phyloP scores from a whole-genome alignment of 371 early-diverging fungal species.

The Conidiobolus incongruus region DNA sequence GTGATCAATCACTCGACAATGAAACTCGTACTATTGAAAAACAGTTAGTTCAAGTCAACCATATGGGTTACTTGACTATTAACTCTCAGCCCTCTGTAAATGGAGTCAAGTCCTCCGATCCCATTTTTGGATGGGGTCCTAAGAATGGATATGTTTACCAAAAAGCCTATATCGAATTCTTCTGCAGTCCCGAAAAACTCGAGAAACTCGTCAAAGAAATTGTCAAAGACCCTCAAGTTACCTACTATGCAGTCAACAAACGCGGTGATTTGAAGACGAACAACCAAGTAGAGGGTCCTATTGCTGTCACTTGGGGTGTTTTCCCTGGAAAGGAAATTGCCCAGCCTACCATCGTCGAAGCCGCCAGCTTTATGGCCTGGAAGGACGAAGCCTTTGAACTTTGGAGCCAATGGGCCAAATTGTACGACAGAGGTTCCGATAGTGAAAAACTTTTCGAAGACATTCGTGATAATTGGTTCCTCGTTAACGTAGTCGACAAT shows the following conservation, averaged over 20 bases:
- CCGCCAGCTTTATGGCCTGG: constrained; percentile 85
- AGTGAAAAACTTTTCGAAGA: constrained; percentile 32
- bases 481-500: constrained; percentile 90
- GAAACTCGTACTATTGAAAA: constrained; percentile 61
- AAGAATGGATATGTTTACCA: constrained; percentile 91
- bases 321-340: constrained; percentile 95
- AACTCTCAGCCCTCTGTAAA: constrained; percentile 93
- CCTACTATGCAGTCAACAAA: constrained; percentile 81
- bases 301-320: constrained; percentile 96
- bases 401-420: constrained; percentile 75
- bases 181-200: constrained; percentile 49
- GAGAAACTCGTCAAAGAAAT: constrained; percentile 42
- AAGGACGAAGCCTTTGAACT: constrained; percentile 93
- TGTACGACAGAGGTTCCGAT: constrained; percentile 36
- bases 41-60: constrained; percentile 45
- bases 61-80: constrained; percentile 73
- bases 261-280: constrained; percentile 73
- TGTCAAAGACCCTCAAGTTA: constrained; percentile 35
- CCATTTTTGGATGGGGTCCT: constrained; percentile 88
- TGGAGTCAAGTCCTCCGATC: constrained; percentile 59
- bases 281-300: constrained; percentile 58
- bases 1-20: constrained; percentile 54
- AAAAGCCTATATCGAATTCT: constrained; percentile 93
- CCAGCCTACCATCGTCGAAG: constrained; percentile 91
- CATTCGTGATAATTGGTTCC: constrained; percentile 62